Evolutionary conservation across 306 rosid genomes (phyloP), one percentile per base, ranked within the genome.

Genomic region (Adenanthera pavonina): DNA sequence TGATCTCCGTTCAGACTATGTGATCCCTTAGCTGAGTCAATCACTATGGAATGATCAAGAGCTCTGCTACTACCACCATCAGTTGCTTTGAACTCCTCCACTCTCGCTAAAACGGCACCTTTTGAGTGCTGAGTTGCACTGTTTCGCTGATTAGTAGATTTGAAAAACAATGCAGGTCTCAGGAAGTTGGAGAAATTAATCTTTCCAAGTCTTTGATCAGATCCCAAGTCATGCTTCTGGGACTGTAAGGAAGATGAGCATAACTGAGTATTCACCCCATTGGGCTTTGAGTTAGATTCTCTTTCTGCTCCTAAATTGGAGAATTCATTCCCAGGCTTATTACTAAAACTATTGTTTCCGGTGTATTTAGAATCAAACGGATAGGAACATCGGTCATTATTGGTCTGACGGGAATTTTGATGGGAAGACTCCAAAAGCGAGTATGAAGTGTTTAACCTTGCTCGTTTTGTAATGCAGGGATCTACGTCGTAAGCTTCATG

Each of bases 101-200:
- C 33, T 77, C 69, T 53, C 68, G 72, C 53, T 11, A 38, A 69
- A 82, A 71, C 59, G 8, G 14, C 15, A 16, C 40, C 44, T 48
- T 66, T 77, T 69, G 46, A 33, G 17, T 4, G 76, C 62, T 30
- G 36, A 34, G 40, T 61, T 64, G 83, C 72, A 57, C 71, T 43
- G 25, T 79, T 81, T 69, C 47, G 48, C 20, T 61, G 61, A 52
- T 43, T 57, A 15, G 71, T 34, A 34, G 88, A 71, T 77, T 70
- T 82, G 20, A 82, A 40, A 64, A 68, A 52, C 54, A 75, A 65
- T 70, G 73, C 57, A 9, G 90, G 85, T 74, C 80, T 49, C 6
- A 57, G 44, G 62, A 84, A 84, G 80, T 84, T 77, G 65, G 90
- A 74, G 83, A 82, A 82, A 48, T 89, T 84, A 43, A 74, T 65